phyloP scores from a whole-genome alignment of 148 eudicot species.

The Spergularia bocconei region DNA sequence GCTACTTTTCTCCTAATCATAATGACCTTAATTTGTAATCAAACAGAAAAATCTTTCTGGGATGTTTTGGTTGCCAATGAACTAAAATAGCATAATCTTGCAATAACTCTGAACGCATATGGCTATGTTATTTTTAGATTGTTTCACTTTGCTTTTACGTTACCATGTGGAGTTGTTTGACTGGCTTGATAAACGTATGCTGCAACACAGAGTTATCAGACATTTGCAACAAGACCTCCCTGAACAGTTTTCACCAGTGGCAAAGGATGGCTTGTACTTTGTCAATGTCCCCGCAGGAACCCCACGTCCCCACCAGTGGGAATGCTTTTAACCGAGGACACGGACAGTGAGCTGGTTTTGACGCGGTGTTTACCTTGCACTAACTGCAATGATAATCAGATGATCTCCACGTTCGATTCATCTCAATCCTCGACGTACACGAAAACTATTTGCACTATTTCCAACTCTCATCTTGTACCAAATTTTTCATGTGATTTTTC shows the following conservation, averaged over 20 bases:
- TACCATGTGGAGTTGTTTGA: no score
- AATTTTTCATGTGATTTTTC: constrained; percentile 18
- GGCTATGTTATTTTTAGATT: no score
- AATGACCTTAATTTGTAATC: neutral
- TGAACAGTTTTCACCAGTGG: neutral
- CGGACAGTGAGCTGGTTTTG: constrained; percentile 19
- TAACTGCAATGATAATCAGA: neutral
- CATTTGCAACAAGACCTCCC: neutral
- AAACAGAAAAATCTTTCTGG: neutral
- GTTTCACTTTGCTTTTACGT: no score
- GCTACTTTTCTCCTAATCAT: constrained; percentile 22
- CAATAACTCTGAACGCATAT: no score
- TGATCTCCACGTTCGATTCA: neutral
- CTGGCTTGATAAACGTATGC: no score
- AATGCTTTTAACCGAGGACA: constrained; percentile 12
- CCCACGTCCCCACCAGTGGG: constrained; percentile 17
- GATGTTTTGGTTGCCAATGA: constrained; percentile 19
- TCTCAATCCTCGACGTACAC: constrained; percentile 14
- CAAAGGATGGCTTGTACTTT: constrained; percentile 14
- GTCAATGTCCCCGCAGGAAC: constrained; percentile 15
- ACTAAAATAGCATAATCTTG: neutral
- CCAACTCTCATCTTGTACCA: constrained; percentile 16
- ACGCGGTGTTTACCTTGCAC: neutral
- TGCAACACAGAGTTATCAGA: no score
- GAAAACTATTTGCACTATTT: constrained; percentile 4